Conservation (phyloP, 352 stramenopile genomes). For the Globisporangium irregulare region DNA sequence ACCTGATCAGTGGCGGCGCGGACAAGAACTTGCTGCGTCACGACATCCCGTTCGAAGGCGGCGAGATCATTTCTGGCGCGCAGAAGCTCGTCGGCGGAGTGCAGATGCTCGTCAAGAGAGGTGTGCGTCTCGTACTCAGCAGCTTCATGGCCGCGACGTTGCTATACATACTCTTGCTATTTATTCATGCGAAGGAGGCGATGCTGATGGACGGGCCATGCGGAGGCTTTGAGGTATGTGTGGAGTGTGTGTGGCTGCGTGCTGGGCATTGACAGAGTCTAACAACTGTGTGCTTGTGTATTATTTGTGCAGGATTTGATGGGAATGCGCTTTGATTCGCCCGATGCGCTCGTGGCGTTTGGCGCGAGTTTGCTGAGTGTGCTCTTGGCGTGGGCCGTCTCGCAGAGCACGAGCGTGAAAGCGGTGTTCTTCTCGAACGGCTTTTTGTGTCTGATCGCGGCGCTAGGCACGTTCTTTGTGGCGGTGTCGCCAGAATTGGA, state of each 20-base stretch:
- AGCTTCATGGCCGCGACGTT: slow-evolving; percentile 44
- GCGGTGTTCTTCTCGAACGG: slow-evolving; percentile 75
- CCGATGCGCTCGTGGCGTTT: slow-evolving; percentile 48
- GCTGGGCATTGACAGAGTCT: neutral
- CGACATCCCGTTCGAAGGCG: slow-evolving; percentile 52
- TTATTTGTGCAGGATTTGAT: slow-evolving; percentile 36
- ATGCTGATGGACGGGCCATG: slow-evolving; percentile 48
- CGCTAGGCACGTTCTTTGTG: slow-evolving; percentile 53
- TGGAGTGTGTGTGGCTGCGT: neutral
- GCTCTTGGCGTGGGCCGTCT: slow-evolving; percentile 39
- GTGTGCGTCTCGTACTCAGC: slow-evolving; percentile 47
- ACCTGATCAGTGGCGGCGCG: slow-evolving; percentile 69
- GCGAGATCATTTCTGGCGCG: slow-evolving; percentile 43
- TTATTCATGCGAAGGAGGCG: slow-evolving; percentile 65
- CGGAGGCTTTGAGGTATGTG: slow-evolving; percentile 49
- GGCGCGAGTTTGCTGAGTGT: slow-evolving; percentile 29
- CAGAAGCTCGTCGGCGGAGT: slow-evolving; percentile 32
- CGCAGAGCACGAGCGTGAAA: slow-evolving; percentile 34
- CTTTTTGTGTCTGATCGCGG: slow-evolving; percentile 51
- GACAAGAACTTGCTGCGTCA: slow-evolving; percentile 77
- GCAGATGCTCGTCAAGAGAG: slow-evolving; percentile 24
- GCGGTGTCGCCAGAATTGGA: slow-evolving; percentile 55
- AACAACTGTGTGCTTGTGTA: slow-evolving; percentile 8
- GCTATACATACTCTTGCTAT: slow-evolving; percentile 73
- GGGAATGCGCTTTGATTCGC: slow-evolving; percentile 52